Percentiles rank a stretch among this genome's conserved stretches.
These are phyloP conservation scores for Aechmea fasciata DNA, from an alignment of 176 grass and related monocot genomes.

Conservation along the genomic window DNA sequence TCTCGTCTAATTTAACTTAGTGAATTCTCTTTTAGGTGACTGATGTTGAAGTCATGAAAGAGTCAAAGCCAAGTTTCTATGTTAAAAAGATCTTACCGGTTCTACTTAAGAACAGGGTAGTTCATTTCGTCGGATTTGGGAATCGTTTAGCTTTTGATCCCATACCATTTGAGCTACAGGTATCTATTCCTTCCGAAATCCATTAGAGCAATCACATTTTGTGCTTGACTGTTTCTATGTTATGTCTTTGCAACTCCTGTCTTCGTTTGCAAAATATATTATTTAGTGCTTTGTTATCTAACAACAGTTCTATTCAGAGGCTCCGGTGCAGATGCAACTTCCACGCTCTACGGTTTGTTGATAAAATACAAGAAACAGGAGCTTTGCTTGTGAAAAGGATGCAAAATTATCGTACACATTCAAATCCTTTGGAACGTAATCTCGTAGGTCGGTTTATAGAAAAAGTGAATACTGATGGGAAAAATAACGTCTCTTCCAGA, in stretches of 20 bases:
- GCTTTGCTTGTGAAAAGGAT: slow-evolving; percentile 78
- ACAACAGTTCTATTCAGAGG: slow-evolving; percentile 38
- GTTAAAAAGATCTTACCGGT: slow-evolving; percentile 80
- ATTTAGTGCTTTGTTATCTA: neutral
- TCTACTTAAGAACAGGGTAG: slow-evolving; percentile 72
- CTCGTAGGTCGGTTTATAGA: slow-evolving; percentile 60
- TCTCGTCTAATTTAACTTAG: neutral
- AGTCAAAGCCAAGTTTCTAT: slow-evolving; percentile 90
- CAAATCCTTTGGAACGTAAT: slow-evolving; percentile 51
- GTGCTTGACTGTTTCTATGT: neutral
- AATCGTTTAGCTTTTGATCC: slow-evolving; percentile 98
- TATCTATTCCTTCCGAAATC: slow-evolving; percentile 24
- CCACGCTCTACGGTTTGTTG: slow-evolving; percentile 82
- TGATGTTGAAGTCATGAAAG: slow-evolving; percentile 92
- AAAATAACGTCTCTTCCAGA: slow-evolving; percentile 36
- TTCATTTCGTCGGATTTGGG: slow-evolving; percentile 98
- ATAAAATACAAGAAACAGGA: slow-evolving; percentile 79
- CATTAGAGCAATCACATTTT: slow-evolving; percentile 3
- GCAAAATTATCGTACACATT: slow-evolving; percentile 36
- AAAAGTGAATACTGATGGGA: slow-evolving; percentile 19
- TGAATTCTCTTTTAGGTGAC: slow-evolving; percentile 53
- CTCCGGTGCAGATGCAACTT: slow-evolving; percentile 97
- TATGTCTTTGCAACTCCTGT: too few relatives aligned
- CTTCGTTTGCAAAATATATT: neutral
- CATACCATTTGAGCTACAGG: slow-evolving; percentile 92